Evolutionary conservation across 2,329 filamentous ascomycete species (phyloP).

Genomic region (Sporothrix euskadiensis): DNA sequence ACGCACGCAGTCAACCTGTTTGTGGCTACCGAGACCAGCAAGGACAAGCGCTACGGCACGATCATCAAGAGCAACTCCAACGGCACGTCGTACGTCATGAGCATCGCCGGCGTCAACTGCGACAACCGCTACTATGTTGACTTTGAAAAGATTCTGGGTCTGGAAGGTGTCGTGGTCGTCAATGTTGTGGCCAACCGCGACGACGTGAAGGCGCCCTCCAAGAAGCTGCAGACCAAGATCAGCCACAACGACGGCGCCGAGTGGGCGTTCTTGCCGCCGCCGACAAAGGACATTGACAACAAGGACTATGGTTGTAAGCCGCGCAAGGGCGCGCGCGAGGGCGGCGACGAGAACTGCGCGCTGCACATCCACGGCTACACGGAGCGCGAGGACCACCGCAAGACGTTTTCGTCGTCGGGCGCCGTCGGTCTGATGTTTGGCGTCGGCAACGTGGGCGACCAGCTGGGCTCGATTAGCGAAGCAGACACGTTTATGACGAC

Average conservation of each 20-base stretch:
- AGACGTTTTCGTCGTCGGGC: constrained; percentile 84
- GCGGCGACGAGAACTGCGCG: constrained; percentile 68
- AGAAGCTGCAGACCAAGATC: constrained; percentile 86
- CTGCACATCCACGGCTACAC: constrained; percentile 96
- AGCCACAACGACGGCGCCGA: constrained; percentile 94
- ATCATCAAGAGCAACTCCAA: constrained; percentile 99
- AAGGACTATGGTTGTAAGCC: constrained; percentile 66
- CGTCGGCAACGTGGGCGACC: constrained; percentile 81
- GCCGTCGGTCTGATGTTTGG: constrained; percentile 90
- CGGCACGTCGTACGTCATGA: constrained; percentile 90
- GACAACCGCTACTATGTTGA: constrained; percentile 79
- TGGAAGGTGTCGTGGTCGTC: constrained; percentile 86
- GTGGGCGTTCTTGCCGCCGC: constrained; percentile 78
- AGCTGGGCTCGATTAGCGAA: constrained; percentile 64
- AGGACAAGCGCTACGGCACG: constrained; percentile 72
- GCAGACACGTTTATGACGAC: constrained; percentile 87
- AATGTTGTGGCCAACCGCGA: constrained; percentile 79
- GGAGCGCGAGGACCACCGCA: constrained; percentile 75
- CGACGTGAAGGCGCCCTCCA: constrained; percentile 57
- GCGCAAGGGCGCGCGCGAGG: constrained; percentile 43
- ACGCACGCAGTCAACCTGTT: constrained; percentile 94
- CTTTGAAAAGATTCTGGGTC: constrained; percentile 90
- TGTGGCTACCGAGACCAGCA: constrained; percentile 71
- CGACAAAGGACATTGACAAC: constrained; percentile 66
- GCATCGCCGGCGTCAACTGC: constrained; percentile 77